These are phyloP conservation scores for Plasmodium chabaudi DNA, from an alignment of 169 alveolate genomes.

Conservation along the genomic window DNA sequence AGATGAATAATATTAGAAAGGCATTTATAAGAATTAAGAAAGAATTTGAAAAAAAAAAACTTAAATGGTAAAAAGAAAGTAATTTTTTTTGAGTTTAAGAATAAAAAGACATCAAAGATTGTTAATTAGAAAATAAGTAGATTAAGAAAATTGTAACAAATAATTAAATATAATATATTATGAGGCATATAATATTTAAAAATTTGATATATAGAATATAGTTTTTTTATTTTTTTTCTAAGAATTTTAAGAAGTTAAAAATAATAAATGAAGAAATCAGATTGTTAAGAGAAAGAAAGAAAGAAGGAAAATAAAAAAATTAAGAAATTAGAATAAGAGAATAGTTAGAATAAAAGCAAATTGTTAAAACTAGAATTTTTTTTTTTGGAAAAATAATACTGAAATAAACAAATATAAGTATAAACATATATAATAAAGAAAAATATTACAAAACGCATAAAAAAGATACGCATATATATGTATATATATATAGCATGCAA, in stretches of 20 bases:
- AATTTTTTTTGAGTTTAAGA: too few species aligned
- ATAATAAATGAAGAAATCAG: conserved; percentile 14
- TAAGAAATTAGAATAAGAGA: conserved; percentile 18
- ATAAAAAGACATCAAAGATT: too few species aligned
- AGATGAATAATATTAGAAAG: too few species aligned
- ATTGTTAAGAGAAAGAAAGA: conserved; percentile 4
- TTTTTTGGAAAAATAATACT: not conserved
- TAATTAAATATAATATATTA: too few species aligned
- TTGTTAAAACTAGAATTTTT: not conserved
- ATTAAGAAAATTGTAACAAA: too few species aligned
- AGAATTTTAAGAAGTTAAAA: conserved; percentile 19
- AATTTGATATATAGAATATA: too few species aligned
- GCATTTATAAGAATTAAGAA: too few species aligned
- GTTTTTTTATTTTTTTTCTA: too few species aligned
- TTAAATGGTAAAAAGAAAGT: too few species aligned
- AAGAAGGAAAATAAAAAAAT: not conserved
- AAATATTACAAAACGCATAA: not conserved
- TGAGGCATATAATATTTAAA: too few species aligned
- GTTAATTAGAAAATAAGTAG: too few species aligned
- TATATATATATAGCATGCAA: conserved; percentile 8
- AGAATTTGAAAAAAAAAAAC: too few species aligned
- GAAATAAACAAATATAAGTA: conserved; percentile 16
- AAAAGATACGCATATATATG: conserved; percentile 17
- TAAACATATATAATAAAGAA: conserved; percentile 5
- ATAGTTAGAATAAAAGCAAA: conserved; percentile 28